A percentile compares a stretch with the other conserved stretches of the same genome.
phyloP scores from a whole-genome alignment of 148 eudicot genomes.

The Oxyria digyna region DNA sequence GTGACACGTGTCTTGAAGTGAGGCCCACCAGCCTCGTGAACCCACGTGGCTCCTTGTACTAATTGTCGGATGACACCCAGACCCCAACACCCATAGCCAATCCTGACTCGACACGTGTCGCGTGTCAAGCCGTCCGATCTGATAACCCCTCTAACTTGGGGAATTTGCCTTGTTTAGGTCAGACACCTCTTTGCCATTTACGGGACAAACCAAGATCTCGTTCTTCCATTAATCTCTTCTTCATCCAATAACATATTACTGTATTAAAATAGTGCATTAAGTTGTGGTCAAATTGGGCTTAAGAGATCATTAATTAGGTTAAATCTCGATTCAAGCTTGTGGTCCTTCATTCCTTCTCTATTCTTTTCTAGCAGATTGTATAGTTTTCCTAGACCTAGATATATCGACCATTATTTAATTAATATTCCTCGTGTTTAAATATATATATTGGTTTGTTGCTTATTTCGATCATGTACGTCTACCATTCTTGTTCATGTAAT shows the following conservation, averaged over 20 bases:
- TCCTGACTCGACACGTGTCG: background rate
- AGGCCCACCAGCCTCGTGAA: slow-evolving; percentile 13
- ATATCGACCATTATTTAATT: too few species aligned
- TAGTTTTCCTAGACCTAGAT: background rate
- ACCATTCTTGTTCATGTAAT: too few species aligned
- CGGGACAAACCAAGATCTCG: too few species aligned
- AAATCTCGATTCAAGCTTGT: background rate
- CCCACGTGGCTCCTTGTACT: slow-evolving; percentile 23
- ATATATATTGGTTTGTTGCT: too few species aligned
- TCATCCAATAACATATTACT: too few species aligned
- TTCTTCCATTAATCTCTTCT: background rate
- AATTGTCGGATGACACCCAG: slow-evolving; percentile 16
- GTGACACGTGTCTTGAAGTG: slow-evolving; percentile 8
- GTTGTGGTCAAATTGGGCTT: too few species aligned
- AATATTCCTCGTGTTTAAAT: too few species aligned
- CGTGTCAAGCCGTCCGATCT: slow-evolving; percentile 4
- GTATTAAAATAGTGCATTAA: too few species aligned
- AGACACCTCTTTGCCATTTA: slow-evolving; percentile 21
- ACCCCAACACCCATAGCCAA: slow-evolving; percentile 8
- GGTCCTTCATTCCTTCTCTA: background rate
- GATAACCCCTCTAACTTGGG: background rate
- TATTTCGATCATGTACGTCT: too few species aligned
- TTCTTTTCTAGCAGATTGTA: slow-evolving; percentile 5
- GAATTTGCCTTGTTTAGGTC: slow-evolving; percentile 24
- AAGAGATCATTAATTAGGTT: background rate